Evolutionary conservation across 2,329 filamentous ascomycete genomes (phyloP), one percentile per base, ranked within the genome.

Genomic region (Geosmithia putterillii): DNA sequence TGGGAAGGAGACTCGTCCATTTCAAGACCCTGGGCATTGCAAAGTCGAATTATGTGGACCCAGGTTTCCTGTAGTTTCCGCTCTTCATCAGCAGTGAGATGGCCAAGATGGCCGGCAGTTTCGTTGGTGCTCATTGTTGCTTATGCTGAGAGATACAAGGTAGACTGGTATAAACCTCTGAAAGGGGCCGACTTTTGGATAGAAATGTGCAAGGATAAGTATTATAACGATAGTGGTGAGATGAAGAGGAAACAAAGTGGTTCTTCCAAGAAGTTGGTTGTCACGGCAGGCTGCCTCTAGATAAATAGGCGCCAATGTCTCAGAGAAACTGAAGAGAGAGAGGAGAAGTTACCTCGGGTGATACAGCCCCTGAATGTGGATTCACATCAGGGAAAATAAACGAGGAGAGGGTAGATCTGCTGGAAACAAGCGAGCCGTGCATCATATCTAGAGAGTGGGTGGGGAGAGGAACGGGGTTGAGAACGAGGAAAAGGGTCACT

Each of bases 21-120:
- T 25, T 38, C 22, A 38, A 42, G 10, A 34, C 42, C 40, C 21
- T 50, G 46, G 38, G 48, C 41, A 36, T 50, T 51, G 43, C 48
- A 49, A 3, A 53, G 43, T 34, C 46, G 49, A 41, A 55, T 45
- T 9, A 54, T 32, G 15, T 48, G 46, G 21, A 43, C 47, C 54
- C 54, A 57, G 32, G 51, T 45, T 20, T 54, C 44, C 19, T 52
- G 54, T 7, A 57, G 47, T 40, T 51, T 50, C 23, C 42, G 42
- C 45, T 55, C 47, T 41, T 57, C 51, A 20, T 50, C 46, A 7
- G 44, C 12, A 4, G 50, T 53, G 39, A 57, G 46, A 14, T 39
- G 18, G 17, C 37, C 37, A 19, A 39, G 19, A 20, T 19, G 18
- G 10, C 37, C 37, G 18, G 37, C 12, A 19, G 18, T 39, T 19